Evolutionary conservation across 2,329 filamentous ascomycete genomes (phyloP), one percentile per base, ranked within the genome.

Genomic region (Neocatenulostroma microsporum): DNA sequence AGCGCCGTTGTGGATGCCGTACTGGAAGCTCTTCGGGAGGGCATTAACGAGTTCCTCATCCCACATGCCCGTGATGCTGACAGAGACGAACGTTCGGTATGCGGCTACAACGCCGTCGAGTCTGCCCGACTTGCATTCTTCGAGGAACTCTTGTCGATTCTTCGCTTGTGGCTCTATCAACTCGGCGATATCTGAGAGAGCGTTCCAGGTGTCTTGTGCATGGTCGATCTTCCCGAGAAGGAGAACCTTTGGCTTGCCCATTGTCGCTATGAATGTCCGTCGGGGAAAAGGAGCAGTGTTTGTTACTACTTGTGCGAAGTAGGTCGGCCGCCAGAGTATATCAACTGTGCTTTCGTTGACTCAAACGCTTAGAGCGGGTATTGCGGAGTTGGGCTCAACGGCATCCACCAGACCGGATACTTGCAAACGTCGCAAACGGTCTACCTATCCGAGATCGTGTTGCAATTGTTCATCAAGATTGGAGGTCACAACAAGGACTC

Each of bases 41-140:
- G 60, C 69, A 28, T 68, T 59, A 23, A 88, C 61, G n/a, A 91
- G 61, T 58, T 85, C 82, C 29, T 69, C 69, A 56, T 93, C 82
- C 44, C 91, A 64, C 14, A 66, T 61, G 2, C 86, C 86, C 0
- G 84, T 89, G 39, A 80, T 67, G 10, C 53, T 54, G 28, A 74
- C 65, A 21, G 78, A 84, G 29, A 60, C 61, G 49, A 87, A 85
- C 10, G 82, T 89, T 36, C 84, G 76, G 62, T 82, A 91, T 19
- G 73, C 70, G 24, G 73, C 79, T 14, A 72, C 54, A 21, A 79
- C 73, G 42, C 74, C 78, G 46, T 84, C 75, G n/a, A 86, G 67
- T 20, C 68, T 67, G 14, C 82, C 82, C 14, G 72, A 69, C 32
- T 65, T 63, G 57, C 76, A 80, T 63, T 89, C 82, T 31, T 73